Base-by-base conservation (phyloP, 2,329 filamentous ascomycete species). In the Aspergillus clavatus region DNA sequence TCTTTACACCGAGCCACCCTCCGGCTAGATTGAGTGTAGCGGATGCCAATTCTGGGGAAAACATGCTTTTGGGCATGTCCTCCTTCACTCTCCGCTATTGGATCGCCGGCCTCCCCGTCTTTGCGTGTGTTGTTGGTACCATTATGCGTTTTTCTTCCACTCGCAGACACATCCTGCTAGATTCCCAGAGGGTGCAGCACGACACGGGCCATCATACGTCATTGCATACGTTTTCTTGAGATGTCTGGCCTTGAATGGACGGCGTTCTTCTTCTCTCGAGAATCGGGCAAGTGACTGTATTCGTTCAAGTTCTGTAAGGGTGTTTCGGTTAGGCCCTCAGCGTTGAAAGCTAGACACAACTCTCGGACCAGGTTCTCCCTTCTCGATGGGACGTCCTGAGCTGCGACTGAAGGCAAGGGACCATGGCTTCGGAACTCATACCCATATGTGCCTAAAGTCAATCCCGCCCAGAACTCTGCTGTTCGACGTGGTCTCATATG, bases 1-100 rank as follows among this genome's bases (percentile, higher is more conserved):
- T 58, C 47, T 51, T 55, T 56, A 51, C 38, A 40, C 40, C 42
- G 39, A 52, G 52, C 49, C 46, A 48, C 43, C 50, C 48, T 52
- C 35, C 26, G 42, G 45, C 42, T 35, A 11, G 39, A 37, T 50
- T 33, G 28, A 43, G 49, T 50, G 42, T 43, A 33, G 36, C 45
- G 41, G 40, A 38, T 48, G 29, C 42, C 40, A 33, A 40, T 28
- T 35, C 36, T 43, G 44, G 38, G n/a, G 35, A 42, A 16, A 16
- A 33, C 18, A 12, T 39, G 42, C 45, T 26, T 40, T 40, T 27
- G 36, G n/a, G 44, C 31, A 35, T 40, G 27, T 40, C 27, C 27
- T 38, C 12, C 37, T 39, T 38, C 42, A 37, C 41, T 41, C 28
- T n/a, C 41, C 36, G 27, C 33, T 36, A 7, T 33, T 46, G 31